These are phyloP conservation scores for Fusarium virguliforme DNA, from an alignment of 2,329 filamentous ascomycete genomes.

Conservation along the genomic window DNA sequence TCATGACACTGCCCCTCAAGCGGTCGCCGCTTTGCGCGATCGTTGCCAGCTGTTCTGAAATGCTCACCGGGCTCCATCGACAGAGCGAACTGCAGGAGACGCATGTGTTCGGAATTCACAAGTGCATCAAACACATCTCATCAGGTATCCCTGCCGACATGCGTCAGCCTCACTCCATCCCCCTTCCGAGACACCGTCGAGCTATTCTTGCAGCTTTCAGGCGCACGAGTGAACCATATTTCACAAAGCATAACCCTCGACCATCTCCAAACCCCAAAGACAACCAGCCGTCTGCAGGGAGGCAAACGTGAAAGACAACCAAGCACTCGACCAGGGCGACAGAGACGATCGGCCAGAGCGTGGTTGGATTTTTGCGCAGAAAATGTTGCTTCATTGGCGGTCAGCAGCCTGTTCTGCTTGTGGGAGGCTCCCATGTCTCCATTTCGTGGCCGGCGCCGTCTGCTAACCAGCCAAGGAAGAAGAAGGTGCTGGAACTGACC, in stretches of 20 bases:
- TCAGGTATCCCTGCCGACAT: neutral
- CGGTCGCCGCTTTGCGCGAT: slow-evolving; percentile 2
- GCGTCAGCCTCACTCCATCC: slow-evolving; percentile 4
- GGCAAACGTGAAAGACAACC: slow-evolving; percentile 11
- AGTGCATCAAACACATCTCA: neutral
- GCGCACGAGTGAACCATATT: slow-evolving; percentile 8
- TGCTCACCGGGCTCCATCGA: neutral
- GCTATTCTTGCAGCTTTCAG: slow-evolving; percentile 4
- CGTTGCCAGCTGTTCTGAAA: neutral
- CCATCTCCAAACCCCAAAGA: slow-evolving; percentile 6
- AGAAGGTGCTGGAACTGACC: slow-evolving; percentile 2
- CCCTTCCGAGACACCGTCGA: slow-evolving; percentile 8
- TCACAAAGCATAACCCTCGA: slow-evolving; percentile 7
- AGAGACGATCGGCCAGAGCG: slow-evolving; percentile 1
- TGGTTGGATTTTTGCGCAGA: neutral
- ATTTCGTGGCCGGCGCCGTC: slow-evolving; percentile 1
- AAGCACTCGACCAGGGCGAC: slow-evolving; percentile 1
- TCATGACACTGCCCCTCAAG: slow-evolving; percentile 15
- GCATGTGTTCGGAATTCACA: slow-evolving; percentile 8
- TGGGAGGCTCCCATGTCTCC: slow-evolving; percentile 33
- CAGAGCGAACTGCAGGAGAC: slow-evolving; percentile 5
- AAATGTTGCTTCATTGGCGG: slow-evolving; percentile 20
- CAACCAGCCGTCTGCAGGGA: slow-evolving; percentile 1
- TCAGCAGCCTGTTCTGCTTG: slow-evolving; percentile 32
- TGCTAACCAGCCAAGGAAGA: slow-evolving; percentile 20